Evolutionary conservation across 2,329 filamentous ascomycete species (phyloP).

Genomic region (Nakataea oryzae): DNA sequence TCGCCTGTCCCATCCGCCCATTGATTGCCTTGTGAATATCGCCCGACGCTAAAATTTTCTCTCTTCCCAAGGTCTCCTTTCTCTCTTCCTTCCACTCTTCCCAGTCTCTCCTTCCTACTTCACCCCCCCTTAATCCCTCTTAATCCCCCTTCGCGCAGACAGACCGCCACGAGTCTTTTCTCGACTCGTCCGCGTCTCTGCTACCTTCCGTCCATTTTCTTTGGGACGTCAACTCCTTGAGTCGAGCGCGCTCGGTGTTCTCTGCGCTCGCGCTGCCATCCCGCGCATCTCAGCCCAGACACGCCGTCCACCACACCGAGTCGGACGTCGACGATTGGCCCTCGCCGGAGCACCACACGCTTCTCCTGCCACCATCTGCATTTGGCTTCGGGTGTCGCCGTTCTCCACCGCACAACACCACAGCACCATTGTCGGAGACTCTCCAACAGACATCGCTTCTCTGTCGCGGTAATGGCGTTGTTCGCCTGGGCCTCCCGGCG

Average conservation of each 20-base stretch:
- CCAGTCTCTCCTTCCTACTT: slow-evolving; percentile 9
- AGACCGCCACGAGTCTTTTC: background rate
- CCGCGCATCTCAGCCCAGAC: background rate
- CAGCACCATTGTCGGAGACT: background rate
- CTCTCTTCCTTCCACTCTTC: slow-evolving; percentile 1
- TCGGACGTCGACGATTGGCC: background rate
- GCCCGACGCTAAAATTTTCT: slow-evolving; percentile 7
- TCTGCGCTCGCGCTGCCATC: background rate
- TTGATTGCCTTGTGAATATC: slow-evolving; percentile 7
- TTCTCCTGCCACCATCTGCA: background rate
- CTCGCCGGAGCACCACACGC: background rate
- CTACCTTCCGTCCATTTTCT: slow-evolving; percentile 1
- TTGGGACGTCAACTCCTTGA: background rate
- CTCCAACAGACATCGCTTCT: background rate
- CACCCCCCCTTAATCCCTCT: slow-evolving; percentile 6
- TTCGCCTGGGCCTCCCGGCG: slow-evolving; percentile 44
- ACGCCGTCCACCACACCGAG: background rate
- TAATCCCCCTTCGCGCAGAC: slow-evolving; percentile 1
- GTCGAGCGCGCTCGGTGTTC: background rate
- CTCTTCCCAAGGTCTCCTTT: background rate
- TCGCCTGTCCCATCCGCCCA: background rate
- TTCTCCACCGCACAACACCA: background rate
- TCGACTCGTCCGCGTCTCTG: slow-evolving; percentile 1
- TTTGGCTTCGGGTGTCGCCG: background rate
- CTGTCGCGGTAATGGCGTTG: slow-evolving; percentile 34